Base-by-base conservation (phyloP, 2,329 filamentous ascomycete species). In the Fonsecaea pedrosoi region DNA sequence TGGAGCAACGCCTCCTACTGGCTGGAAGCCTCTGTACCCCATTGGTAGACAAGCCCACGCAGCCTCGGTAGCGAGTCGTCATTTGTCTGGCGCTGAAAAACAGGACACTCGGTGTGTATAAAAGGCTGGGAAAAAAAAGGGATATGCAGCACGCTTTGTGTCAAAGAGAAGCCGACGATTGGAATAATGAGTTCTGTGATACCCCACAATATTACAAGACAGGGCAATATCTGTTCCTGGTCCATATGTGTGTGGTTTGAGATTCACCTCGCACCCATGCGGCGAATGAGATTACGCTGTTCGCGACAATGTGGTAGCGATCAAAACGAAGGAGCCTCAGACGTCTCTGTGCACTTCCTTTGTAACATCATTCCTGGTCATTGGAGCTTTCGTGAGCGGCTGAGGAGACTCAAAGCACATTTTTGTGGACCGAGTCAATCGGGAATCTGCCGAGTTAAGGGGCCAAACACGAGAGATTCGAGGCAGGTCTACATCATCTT, bases 21-120 rank as follows among this genome's bases (percentile, higher is more conserved):
- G 12, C 10, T 50, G 4, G 45, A 50, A 25, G 21, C 3, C 10
- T 50, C 12, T 10, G 45, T 10, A n/a, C 42, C 55, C 35, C 55
- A 58, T 38, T 55, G 54, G 32, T 18, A 12, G 54, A n/a, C 3
- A 38, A n/a, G 55, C 40, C 55, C 35, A 42, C 55, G 55, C 6
- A 32, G 30, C 30, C 30, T 32, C 30, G 55, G 18, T 42, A 40
- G 6, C 55, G 55, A 58, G 55, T 58, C 55, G 42, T 30, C 34
- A 58, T 38, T 35, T 25, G 45, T 8, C n/a, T 48, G 42, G 30
- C 5, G 18, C 18, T 3, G 18, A 50, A 50, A 25, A 4, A 50
- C 10, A 25, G 45, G 12, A 10, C 21, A 25, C 21, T 30, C 4
- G 21, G 45, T 4, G 45, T 10, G 45, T 50, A 30, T 50, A 50